phyloP scores from a whole-genome alignment of 352 stramenopile species.

The Pythium sp. region DNA sequence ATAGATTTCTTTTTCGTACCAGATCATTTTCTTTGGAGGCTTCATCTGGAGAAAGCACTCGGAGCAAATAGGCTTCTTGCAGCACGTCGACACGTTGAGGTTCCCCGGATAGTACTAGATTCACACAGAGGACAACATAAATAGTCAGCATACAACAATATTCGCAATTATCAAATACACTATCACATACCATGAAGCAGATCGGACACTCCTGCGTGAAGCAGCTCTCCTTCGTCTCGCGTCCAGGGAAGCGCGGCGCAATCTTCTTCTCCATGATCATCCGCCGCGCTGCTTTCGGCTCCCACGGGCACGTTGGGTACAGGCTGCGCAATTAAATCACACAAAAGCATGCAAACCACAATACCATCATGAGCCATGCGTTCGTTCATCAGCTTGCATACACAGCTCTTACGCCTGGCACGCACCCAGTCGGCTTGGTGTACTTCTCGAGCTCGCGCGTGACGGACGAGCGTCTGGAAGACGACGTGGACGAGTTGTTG shows the following conservation, averaged over 20 bases:
- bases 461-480: slow-evolving; percentile 34
- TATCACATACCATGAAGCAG: slow-evolving; percentile 62
- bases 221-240: slow-evolving; percentile 52
- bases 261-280: slow-evolving; percentile 76
- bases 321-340: slow-evolving; percentile 32
- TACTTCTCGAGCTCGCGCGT: slow-evolving; percentile 68
- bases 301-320: slow-evolving; percentile 78
- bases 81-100: slow-evolving; percentile 59
- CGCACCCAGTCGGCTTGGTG: slow-evolving; percentile 56
- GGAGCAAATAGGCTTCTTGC: slow-evolving; percentile 72
- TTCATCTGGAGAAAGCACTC: slow-evolving; percentile 71
- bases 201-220: slow-evolving; percentile 82
- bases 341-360: not conserved
- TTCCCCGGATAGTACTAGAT: slow-evolving; percentile 60
- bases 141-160: not conserved
- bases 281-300: slow-evolving; percentile 52
- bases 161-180: not conserved
- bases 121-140: not conserved
- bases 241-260: slow-evolving; percentile 64
- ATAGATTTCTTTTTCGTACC: slow-evolving; percentile 19
- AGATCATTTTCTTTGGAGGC: slow-evolving; percentile 44
- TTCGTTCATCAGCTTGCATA: not conserved
- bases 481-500: slow-evolving; percentile 34
- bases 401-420: not conserved
- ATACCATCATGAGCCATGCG: not conserved